A percentile compares a stretch with the other conserved stretches of the same genome.
Evolutionary conservation across 2,329 filamentous ascomycete species (phyloP).

Genomic region (Verticillium nubilum): DNA sequence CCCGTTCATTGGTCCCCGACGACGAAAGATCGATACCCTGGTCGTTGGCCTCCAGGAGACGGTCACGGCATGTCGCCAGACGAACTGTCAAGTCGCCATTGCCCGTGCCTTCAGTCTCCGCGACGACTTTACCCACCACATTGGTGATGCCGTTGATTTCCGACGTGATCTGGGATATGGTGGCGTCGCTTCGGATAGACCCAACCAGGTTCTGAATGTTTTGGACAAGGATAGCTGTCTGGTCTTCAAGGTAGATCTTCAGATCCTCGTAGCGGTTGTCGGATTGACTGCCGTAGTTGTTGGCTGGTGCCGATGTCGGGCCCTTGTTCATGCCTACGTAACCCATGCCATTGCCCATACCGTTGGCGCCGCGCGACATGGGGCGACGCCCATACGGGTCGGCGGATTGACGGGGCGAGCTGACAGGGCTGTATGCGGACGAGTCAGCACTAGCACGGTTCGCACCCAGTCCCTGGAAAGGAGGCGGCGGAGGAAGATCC

Average conservation of each 20-base stretch:
- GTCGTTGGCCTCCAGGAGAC: conserved; percentile 58
- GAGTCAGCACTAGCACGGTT: conserved; percentile 59
- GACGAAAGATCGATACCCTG: conserved; percentile 55
- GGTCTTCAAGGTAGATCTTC: conserved; percentile 74
- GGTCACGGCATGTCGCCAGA: conserved; percentile 58
- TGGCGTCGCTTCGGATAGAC: conserved; percentile 60
- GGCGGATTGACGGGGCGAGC: conserved; percentile 58
- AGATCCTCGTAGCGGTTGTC: conserved; percentile 44
- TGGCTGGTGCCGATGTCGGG: conserved; percentile 21
- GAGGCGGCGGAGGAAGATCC: conserved; percentile 41
- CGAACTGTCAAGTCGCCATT: conserved; percentile 47
- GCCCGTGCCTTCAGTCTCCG: conserved; percentile 55
- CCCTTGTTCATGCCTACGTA: conserved; percentile 30
- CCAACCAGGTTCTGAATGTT: conserved; percentile 77
- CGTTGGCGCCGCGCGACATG: conserved; percentile 21
- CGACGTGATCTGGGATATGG: conserved; percentile 59
- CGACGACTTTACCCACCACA: conserved; percentile 65
- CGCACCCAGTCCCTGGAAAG: conserved; percentile 53
- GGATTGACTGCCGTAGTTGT: conserved; percentile 30
- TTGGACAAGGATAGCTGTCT: conserved; percentile 72
- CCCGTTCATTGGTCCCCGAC: conserved; percentile 43
- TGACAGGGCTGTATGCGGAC: conserved; percentile 69
- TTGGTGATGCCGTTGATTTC: conserved; percentile 66
- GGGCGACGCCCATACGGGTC: conserved; percentile 30
- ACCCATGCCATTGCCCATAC: conserved; percentile 30